Evolutionary conservation across 192 early-diverging fungal species (phyloP).

Genomic region (Podila horticola): DNA sequence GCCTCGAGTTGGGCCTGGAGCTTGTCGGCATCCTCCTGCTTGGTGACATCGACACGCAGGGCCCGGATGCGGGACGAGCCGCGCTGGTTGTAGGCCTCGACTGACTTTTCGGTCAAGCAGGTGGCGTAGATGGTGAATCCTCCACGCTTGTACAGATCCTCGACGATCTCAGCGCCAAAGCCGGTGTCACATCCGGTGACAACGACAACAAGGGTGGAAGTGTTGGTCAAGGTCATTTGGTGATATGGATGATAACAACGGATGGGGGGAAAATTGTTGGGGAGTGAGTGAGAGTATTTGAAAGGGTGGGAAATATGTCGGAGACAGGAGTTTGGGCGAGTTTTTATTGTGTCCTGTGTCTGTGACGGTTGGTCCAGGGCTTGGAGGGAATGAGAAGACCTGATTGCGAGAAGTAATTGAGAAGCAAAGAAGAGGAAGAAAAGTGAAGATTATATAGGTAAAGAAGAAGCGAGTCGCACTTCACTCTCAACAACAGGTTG

Average conservation of each 20-base stretch:
- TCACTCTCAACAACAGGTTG: too few species aligned
- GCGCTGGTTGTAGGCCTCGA: slow-evolving; percentile 26
- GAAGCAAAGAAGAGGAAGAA: not conserved
- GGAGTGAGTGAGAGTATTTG: not conserved
- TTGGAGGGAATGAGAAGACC: not conserved
- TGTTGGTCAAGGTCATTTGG: slow-evolving; percentile 29
- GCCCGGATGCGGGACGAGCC: slow-evolving; percentile 35
- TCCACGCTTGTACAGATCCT: slow-evolving; percentile 34
- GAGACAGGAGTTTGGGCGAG: too few species aligned
- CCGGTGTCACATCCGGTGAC: slow-evolving; percentile 50
- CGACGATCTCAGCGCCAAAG: slow-evolving; percentile 42
- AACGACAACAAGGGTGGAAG: slow-evolving; percentile 32
- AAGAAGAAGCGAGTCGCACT: not conserved
- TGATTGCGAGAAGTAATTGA: not conserved
- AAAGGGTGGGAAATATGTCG: too few species aligned
- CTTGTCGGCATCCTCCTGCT: slow-evolving; percentile 36
- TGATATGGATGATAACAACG: not conserved
- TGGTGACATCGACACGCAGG: slow-evolving; percentile 48
- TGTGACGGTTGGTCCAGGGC: too few species aligned
- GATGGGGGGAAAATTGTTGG: not conserved
- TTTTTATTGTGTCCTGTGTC: too few species aligned
- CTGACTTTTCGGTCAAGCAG: slow-evolving; percentile 33
- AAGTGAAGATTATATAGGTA: not conserved
- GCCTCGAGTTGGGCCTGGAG: slow-evolving; percentile 39
- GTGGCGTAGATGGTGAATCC: slow-evolving; percentile 49